Base-by-base conservation (phyloP, 2,329 filamentous ascomycete genomes). In the Phoma sp. region DNA sequence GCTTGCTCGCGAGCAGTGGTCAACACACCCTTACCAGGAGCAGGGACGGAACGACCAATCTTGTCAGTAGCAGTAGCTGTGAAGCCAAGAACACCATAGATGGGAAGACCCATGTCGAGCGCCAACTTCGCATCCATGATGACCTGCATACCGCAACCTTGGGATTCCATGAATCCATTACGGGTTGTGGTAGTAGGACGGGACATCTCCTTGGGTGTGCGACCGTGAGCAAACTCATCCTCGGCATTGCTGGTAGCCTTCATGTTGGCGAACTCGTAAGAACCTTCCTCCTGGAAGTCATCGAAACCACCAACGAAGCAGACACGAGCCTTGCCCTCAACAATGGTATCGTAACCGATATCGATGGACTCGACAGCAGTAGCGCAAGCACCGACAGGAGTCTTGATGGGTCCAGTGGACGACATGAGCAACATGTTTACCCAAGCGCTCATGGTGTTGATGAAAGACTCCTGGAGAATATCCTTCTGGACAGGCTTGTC, bases 211-310 rank as follows among this genome's bases (percentile, higher is more conserved):
- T 88, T 87, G 11, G 95, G 93, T 42, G 95, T 98, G 63, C 95
- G 91, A 40, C 95, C 95, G 71, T 98, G 95, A 9, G 88, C 92
- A 67, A 99, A 91, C 76, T 99, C 96, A 65, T 98, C 93, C 57
- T 97, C 90, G 21, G 93, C 93, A 73, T 98, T 99, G 84, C 93
- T 97, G 50, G 95, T 99, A 55, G 95, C 95, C 80, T 96, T 96
- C 95, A 99, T 99, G 83, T 99, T 99, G 82, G 95, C 95, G 76
- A 99, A 99, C 78, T 99, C 95, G 73, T 97, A 99, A 1, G 95
- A 99, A 46, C 95, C 96, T 80, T 99, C 95, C 80, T 99, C 95
- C 71, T 96, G 92, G 82, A 99, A 97, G 79, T 99, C 96, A 80
- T 99, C 95, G 72, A 99, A 98, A 65, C 95, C 95, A 85, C 95